phyloP scores from a whole-genome alignment of 768 basidiomycete species.

The Rhodosporidiobolus odoratus region DNA sequence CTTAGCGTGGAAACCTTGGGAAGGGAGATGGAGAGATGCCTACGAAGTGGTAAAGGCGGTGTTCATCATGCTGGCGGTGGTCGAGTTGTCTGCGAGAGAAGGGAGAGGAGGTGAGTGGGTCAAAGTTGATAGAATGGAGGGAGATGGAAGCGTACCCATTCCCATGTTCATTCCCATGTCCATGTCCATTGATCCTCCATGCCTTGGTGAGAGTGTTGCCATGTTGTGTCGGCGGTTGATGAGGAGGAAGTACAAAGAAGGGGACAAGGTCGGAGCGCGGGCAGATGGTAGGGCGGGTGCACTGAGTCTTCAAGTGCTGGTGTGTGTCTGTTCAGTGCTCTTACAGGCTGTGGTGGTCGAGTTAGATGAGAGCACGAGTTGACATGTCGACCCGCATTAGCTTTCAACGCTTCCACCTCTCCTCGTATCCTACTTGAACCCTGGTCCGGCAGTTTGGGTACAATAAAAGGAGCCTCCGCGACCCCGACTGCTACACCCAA shows the following conservation, averaged over 20 bases:
- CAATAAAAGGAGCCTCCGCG: too few relatives aligned
- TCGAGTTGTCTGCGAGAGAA: conserved; percentile 17
- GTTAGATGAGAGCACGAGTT: too few relatives aligned
- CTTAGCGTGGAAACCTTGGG: neutral
- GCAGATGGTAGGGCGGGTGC: neutral
- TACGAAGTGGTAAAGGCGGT: conserved; percentile 26
- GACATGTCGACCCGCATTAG: too few relatives aligned
- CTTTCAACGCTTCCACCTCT: too few relatives aligned
- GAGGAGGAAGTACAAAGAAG: neutral
- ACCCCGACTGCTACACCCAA: too few relatives aligned
- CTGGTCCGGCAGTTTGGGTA: too few relatives aligned
- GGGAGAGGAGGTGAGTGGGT: neutral
- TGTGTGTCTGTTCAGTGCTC: too few relatives aligned
- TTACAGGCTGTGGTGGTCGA: too few relatives aligned
- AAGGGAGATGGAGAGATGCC: neutral
- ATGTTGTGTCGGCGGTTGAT: too few relatives aligned
- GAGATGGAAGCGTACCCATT: neutral
- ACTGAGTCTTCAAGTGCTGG: too few relatives aligned
- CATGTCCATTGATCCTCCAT: neutral
- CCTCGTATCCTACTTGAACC: too few relatives aligned
- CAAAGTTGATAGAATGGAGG: neutral
- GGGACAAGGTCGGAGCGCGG: neutral
- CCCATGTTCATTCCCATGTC: neutral
- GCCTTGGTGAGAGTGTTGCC: neutral
- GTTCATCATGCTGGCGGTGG: conserved; percentile 20